These are phyloP conservation scores for Xerocomus amazonicus DNA, from an alignment of 1,284 basidiomycete genomes.

Conservation along the genomic window DNA sequence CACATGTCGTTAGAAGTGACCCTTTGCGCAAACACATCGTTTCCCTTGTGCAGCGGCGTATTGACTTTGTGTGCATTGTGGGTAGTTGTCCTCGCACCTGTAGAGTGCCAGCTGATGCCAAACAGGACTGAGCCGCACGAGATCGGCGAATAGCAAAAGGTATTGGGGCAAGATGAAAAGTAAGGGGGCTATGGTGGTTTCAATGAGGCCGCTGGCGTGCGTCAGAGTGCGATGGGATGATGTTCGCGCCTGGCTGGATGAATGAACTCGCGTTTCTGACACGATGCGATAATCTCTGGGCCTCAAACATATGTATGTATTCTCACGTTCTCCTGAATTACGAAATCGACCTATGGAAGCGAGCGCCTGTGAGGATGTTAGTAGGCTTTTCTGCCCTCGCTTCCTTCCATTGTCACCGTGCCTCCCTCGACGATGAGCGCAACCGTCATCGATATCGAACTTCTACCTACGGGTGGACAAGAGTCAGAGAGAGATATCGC, in stretches of 20 bases:
- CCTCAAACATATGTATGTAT: not conserved
- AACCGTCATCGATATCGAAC: slow-evolving; percentile 14
- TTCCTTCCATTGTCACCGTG: not conserved
- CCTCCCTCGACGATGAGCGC: slow-evolving; percentile 14
- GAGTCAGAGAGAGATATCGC: slow-evolving; percentile 16
- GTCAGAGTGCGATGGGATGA: not conserved
- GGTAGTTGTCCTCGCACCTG: not conserved
- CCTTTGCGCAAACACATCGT: slow-evolving; percentile 79
- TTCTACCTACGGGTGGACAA: not conserved
- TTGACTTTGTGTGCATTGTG: slow-evolving; percentile 80
- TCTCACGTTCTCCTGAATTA: slow-evolving; percentile 11
- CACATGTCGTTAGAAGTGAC: slow-evolving; percentile 34
- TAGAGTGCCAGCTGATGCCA: slow-evolving; percentile 1
- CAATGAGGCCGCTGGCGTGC: slow-evolving; percentile 28
- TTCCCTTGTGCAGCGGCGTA: slow-evolving; percentile 78
- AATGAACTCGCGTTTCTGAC: not conserved
- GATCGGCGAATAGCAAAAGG: slow-evolving; percentile 65
- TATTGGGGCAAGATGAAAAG: slow-evolving; percentile 80
- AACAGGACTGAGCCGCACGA: slow-evolving; percentile 58
- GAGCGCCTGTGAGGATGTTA: slow-evolving; percentile 7
- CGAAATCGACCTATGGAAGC: slow-evolving; percentile 2
- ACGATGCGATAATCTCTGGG: not conserved
- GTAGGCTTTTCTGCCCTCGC: slow-evolving; percentile 3
- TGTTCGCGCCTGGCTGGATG: not conserved
- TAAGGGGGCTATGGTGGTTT: slow-evolving; percentile 60